These are phyloP conservation scores for Ophiocordyceps camponoti-rufipedis DNA, from an alignment of 2,329 filamentous ascomycete species.

Conservation along the genomic window DNA sequence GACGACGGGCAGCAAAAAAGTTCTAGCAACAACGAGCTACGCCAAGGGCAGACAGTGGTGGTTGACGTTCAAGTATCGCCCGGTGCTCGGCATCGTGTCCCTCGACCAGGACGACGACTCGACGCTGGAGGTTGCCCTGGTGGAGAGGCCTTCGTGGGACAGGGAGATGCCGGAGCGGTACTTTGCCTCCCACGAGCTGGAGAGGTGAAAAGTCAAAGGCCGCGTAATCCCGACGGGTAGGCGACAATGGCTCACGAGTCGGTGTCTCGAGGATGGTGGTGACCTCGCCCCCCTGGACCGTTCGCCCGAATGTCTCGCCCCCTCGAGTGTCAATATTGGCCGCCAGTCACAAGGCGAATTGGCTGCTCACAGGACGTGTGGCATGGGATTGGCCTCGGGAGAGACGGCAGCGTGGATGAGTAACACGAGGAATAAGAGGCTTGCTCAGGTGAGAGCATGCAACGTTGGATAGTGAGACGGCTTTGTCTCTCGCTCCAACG, in stretches of 20 bases:
- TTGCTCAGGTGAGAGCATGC: neutral
- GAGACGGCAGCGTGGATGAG: too few species aligned
- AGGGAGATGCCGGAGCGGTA: slow-evolving; percentile 59
- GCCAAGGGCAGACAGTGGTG: slow-evolving; percentile 33
- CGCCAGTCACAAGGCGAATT: too few species aligned
- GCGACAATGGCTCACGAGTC: too few species aligned
- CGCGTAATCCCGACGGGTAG: neutral
- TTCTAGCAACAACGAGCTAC: slow-evolving; percentile 2
- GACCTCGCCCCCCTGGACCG: neutral
- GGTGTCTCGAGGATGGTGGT: neutral
- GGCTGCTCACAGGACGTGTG: neutral
- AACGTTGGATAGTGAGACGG: neutral
- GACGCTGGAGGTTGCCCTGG: slow-evolving; percentile 61
- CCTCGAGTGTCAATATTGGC: too few species aligned
- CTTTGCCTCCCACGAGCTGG: slow-evolving; percentile 37
- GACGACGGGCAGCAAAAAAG: slow-evolving; percentile 4
- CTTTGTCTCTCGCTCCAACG: neutral
- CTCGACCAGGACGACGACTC: slow-evolving; percentile 17
- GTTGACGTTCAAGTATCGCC: slow-evolving; percentile 84
- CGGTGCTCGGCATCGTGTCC: slow-evolving; percentile 60
- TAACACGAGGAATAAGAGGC: neutral
- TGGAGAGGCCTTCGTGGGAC: slow-evolving; percentile 77
- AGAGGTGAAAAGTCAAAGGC: slow-evolving; percentile 12
- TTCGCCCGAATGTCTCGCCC: neutral
- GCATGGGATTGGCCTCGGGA: neutral